Conservation (phyloP, 805 yeast genomes). For the Myxozyma sirexii region DNA sequence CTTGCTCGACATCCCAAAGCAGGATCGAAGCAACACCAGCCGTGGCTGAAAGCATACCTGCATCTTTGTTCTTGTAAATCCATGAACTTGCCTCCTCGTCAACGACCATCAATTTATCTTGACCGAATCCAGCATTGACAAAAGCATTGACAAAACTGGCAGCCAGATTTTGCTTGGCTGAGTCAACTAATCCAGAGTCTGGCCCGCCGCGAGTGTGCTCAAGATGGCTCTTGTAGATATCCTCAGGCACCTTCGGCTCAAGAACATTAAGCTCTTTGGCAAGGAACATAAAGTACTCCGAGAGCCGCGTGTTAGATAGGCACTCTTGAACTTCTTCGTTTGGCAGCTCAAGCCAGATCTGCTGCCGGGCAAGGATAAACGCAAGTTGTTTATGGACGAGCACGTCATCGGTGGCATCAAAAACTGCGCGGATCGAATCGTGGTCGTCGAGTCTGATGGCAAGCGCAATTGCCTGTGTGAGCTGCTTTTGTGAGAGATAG, state of each 20-base stretch:
- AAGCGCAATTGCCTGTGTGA: conserved; percentile 85
- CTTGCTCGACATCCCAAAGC: conserved; percentile 89
- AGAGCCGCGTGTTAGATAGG: conserved; percentile 74
- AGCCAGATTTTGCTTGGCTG: conserved; percentile 94
- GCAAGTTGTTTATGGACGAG: conserved; percentile 84
- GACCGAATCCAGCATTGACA: conserved; percentile 86
- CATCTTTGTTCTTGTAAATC: conserved; percentile 90
- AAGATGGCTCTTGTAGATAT: conserved; percentile 85
- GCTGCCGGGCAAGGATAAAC: conserved; percentile 83
- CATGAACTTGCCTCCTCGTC: conserved; percentile 75
- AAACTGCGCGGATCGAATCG: conserved; percentile 72
- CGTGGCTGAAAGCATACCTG: conserved; percentile 88
- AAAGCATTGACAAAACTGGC: conserved; percentile 92
- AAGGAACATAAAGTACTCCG: conserved; percentile 77
- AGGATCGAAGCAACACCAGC: conserved; percentile 88
- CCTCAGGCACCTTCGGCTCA: conserved; percentile 93
- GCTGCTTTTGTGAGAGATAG: conserved; percentile 73
- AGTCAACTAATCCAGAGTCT: conserved; percentile 61
- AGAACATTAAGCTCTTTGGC: conserved; percentile 84
- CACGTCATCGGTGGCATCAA: conserved; percentile 74
- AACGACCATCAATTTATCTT: conserved; percentile 71
- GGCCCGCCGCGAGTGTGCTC: conserved; percentile 66
- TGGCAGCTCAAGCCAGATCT: conserved; percentile 67
- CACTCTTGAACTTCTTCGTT: conserved; percentile 72
- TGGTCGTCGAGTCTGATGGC: conserved; percentile 90